These are phyloP conservation scores for Didymella segeticola DNA, from an alignment of 2,329 filamentous ascomycete genomes.

Conservation along the genomic window DNA sequence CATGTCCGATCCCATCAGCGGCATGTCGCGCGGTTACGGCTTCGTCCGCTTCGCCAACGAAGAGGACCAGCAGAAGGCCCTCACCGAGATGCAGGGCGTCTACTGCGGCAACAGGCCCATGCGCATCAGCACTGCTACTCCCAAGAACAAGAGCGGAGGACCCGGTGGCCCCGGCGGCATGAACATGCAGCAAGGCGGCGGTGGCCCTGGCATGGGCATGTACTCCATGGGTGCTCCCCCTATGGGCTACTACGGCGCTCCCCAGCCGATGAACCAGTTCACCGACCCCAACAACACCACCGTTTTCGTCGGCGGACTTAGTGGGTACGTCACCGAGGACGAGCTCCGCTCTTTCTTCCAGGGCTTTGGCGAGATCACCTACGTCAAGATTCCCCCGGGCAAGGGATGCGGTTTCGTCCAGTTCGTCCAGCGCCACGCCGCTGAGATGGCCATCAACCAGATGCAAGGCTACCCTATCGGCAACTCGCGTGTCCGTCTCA, in stretches of 20 bases:
- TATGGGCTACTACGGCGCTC: slow-evolving; percentile 68
- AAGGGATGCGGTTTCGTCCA: slow-evolving; percentile 99
- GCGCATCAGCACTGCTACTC: slow-evolving; percentile 96
- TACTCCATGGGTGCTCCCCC: slow-evolving; percentile 74
- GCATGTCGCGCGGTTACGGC: slow-evolving; percentile 96
- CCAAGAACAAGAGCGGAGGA: slow-evolving; percentile 80
- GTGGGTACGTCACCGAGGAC: slow-evolving; percentile 97
- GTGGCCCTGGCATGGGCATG: slow-evolving; percentile 60
- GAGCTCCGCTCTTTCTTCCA: slow-evolving; percentile 99
- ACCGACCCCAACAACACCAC: slow-evolving; percentile 99
- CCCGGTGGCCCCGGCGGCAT: slow-evolving; percentile 62
- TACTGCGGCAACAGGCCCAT: slow-evolving; percentile 99
- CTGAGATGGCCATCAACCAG: slow-evolving; percentile 99
- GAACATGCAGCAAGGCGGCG: slow-evolving; percentile 56
- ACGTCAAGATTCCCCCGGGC: slow-evolving; percentile 98
- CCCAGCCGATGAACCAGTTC: slow-evolving; percentile 97
- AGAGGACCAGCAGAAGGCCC: slow-evolving; percentile 91
- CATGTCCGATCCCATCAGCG: slow-evolving; percentile 98
- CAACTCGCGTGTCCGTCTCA: slow-evolving; percentile 95
- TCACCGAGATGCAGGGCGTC: slow-evolving; percentile 98
- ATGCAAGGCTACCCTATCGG: slow-evolving; percentile 99
- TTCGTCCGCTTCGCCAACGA: slow-evolving; percentile 98
- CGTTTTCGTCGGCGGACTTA: slow-evolving; percentile 95
- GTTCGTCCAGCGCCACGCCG: slow-evolving; percentile 97
- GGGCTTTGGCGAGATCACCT: slow-evolving; percentile 98